A percentile compares a stretch with the other conserved stretches of the same genome.
Evolutionary conservation across 805 yeast genomes (phyloP).

Genomic region (Saccharomycopsis sp.): DNA sequence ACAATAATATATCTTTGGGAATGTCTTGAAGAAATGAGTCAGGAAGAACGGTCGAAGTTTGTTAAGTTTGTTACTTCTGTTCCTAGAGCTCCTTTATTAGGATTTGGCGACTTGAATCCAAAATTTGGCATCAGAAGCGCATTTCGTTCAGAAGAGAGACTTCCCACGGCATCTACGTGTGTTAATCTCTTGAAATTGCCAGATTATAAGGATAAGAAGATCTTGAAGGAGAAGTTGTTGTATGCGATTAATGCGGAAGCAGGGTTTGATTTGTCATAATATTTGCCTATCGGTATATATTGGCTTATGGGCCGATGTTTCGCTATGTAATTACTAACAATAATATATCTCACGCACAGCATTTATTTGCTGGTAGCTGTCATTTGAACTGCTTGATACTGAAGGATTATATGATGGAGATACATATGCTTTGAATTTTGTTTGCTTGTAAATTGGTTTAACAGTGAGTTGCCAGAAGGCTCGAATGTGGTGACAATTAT

Average conservation of each 20-base stretch:
- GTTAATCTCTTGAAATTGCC: constrained; percentile 84
- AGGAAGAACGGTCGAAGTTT: constrained; percentile 56
- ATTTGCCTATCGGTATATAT: no score
- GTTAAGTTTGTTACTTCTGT: constrained; percentile 89
- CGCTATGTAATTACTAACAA: background rate
- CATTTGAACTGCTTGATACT: constrained; percentile 74
- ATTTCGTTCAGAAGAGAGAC: constrained; percentile 46
- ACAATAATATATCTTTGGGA: constrained; percentile 71
- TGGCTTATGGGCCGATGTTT: background rate
- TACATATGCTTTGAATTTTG: constrained; percentile 84
- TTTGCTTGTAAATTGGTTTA: constrained; percentile 70
- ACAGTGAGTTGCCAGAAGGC: constrained; percentile 65
- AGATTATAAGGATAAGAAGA: constrained; percentile 57
- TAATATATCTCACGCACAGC: background rate
- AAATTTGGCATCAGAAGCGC: constrained; percentile 71
- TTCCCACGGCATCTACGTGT: constrained; percentile 94
- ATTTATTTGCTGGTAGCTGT: constrained; percentile 38
- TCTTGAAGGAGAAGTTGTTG: constrained; percentile 56
- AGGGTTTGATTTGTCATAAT: constrained; percentile 73
- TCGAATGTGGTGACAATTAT: constrained; percentile 82
- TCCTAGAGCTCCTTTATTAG: constrained; percentile 84
- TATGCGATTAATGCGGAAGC: constrained; percentile 79
- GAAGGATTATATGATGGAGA: constrained; percentile 92
- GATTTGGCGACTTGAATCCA: constrained; percentile 71
- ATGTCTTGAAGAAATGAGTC: constrained; percentile 59